Evolutionary conservation across 208 protist genomes (phyloP).

Genomic region (Trichomonas tenax): DNA sequence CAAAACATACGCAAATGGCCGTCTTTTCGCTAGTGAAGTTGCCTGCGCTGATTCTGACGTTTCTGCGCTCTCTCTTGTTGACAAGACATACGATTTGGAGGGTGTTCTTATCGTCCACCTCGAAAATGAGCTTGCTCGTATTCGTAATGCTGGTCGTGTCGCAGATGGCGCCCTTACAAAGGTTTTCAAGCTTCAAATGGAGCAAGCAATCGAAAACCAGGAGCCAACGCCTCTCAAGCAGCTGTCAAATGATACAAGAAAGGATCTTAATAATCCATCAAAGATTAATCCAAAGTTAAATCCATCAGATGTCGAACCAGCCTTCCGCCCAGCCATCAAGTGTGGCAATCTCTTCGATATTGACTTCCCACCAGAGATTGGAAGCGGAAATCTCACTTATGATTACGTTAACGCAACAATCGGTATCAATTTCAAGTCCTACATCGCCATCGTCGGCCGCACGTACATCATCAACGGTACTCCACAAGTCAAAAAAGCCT

Average conservation of each 20-base stretch:
- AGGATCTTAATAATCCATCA: background rate
- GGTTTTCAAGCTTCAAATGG: background rate
- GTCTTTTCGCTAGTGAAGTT: background rate
- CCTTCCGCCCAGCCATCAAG: background rate
- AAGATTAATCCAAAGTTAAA: background rate
- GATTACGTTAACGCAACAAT: background rate
- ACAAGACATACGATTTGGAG: background rate
- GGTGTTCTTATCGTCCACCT: background rate
- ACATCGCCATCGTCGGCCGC: background rate
- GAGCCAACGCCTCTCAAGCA: background rate
- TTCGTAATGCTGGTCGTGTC: background rate
- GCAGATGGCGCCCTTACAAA: background rate
- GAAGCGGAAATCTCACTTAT: background rate
- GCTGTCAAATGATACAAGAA: background rate
- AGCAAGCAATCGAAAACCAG: background rate
- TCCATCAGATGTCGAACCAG: background rate
- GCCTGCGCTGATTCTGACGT: background rate
- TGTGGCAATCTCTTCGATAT: background rate
- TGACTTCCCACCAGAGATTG: background rate
- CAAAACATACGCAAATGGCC: background rate
- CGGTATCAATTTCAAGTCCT: background rate
- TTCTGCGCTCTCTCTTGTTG: background rate
- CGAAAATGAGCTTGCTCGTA: background rate
- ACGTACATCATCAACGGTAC: background rate
- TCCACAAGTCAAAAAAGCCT: background rate